These are phyloP conservation scores for Pachysandra terminalis DNA, from an alignment of 164 flowering plant genomes.

Conservation along the genomic window DNA sequence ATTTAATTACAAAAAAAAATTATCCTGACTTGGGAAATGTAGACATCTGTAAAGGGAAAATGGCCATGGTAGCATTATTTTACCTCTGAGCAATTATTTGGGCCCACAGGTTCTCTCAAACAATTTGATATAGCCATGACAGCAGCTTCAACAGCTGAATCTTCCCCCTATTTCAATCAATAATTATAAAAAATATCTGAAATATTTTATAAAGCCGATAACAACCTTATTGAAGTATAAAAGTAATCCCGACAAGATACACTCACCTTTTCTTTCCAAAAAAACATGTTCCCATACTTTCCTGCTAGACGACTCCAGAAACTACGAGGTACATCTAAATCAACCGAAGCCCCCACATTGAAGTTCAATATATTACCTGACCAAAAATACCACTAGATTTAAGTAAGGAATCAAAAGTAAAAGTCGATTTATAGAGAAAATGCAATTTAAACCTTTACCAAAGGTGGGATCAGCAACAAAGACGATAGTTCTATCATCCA, in stretches of 20 bases:
- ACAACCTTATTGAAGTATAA: neutral
- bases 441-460: constrained; percentile 38
- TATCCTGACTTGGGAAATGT: neutral
- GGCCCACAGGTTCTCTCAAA: constrained; percentile 83
- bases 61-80: constrained; percentile 22
- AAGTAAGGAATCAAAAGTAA: constrained; percentile 1
- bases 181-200: neutral
- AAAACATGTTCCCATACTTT: constrained; percentile 92
- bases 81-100: constrained; percentile 78
- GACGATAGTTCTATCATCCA: constrained; percentile 92
- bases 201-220: neutral
- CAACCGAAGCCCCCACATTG: constrained; percentile 85
- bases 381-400: constrained; percentile 1
- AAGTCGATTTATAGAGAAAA: neutral
- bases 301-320: constrained; percentile 97
- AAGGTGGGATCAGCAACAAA: constrained; percentile 97
- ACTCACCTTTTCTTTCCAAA: constrained; percentile 92
- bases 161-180: constrained; percentile 72
- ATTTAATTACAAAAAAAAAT: neutral
- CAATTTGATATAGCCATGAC: constrained; percentile 88
- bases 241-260: neutral
- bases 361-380: constrained; percentile 89
- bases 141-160: constrained; percentile 90
- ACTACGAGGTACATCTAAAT: constrained; percentile 89
- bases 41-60: neutral